Percentiles rank a stretch among this genome's conserved stretches.
phyloP scores from a whole-genome alignment of 306 rosid species.

The Trifolium repens region DNA sequence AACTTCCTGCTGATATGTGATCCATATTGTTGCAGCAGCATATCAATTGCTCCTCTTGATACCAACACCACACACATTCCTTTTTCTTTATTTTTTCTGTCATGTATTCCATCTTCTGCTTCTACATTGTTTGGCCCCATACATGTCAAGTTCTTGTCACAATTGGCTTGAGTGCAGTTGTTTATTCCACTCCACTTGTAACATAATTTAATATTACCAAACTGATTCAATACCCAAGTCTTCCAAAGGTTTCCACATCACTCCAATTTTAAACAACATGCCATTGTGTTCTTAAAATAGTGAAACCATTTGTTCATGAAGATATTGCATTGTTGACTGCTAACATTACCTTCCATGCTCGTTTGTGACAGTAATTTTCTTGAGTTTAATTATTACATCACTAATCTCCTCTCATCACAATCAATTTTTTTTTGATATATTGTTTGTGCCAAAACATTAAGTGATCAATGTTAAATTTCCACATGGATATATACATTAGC shows the following conservation, averaged over 20 bases:
- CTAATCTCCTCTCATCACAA: background rate
- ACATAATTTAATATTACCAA: background rate
- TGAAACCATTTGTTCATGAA: background rate
- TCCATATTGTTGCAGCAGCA: background rate
- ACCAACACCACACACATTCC: background rate
- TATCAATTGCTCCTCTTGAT: background rate
- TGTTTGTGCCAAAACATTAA: too few relatives aligned
- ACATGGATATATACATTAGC: conserved; percentile 1
- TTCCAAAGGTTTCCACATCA: background rate
- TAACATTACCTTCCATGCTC: background rate
- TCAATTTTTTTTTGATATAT: background rate
- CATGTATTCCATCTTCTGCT: too few relatives aligned
- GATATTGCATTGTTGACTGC: background rate
- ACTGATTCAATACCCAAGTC: background rate
- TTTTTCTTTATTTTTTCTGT: too few relatives aligned
- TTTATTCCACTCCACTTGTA: background rate
- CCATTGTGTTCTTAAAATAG: background rate
- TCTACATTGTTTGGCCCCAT: background rate
- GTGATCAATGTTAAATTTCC: background rate
- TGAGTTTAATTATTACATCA: background rate
- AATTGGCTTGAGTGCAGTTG: background rate
- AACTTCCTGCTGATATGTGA: background rate
- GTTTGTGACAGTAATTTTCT: background rate
- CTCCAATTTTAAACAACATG: background rate
- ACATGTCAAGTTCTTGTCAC: background rate